phyloP scores from a whole-genome alignment of 345 rosid species.

The Euclidium syriacum region DNA sequence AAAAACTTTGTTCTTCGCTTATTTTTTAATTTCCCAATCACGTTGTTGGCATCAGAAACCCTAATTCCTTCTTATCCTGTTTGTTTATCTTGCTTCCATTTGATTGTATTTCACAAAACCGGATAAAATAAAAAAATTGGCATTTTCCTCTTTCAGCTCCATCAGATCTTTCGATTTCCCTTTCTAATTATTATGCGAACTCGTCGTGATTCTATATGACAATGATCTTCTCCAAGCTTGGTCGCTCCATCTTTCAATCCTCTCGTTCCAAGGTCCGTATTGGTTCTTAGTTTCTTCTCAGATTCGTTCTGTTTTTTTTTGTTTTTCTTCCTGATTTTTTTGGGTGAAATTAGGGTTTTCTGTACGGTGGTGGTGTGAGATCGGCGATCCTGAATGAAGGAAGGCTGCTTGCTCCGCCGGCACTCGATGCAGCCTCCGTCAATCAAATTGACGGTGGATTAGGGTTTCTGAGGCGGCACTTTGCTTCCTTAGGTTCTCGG shows the following conservation, averaged over 20 bases:
- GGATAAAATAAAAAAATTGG: neutral
- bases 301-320: neutral
- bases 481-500: constrained; percentile 39
- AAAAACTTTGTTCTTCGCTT: too few species aligned
- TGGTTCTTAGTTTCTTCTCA: neutral
- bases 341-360: neutral
- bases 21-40: too few species aligned
- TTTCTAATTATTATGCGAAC: constrained; percentile 13
- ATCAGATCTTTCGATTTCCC: constrained; percentile 9
- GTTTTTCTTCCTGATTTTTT: neutral
- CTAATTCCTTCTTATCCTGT: constrained; percentile 3
- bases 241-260: constrained; percentile 12
- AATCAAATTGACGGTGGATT: constrained; percentile 37
- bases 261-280: constrained; percentile 29
- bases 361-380: constrained; percentile 25
- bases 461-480: constrained; percentile 53
- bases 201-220: neutral
- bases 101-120: neutral
- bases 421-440: constrained; percentile 12
- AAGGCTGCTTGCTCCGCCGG: constrained; percentile 7
- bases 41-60: constrained; percentile 1
- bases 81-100: neutral
- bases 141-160: neutral
- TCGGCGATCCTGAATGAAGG: constrained; percentile 1
- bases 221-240: constrained; percentile 30